phyloP scores from a whole-genome alignment of 306 rosid genomes.

The Arachis stenosperma region DNA sequence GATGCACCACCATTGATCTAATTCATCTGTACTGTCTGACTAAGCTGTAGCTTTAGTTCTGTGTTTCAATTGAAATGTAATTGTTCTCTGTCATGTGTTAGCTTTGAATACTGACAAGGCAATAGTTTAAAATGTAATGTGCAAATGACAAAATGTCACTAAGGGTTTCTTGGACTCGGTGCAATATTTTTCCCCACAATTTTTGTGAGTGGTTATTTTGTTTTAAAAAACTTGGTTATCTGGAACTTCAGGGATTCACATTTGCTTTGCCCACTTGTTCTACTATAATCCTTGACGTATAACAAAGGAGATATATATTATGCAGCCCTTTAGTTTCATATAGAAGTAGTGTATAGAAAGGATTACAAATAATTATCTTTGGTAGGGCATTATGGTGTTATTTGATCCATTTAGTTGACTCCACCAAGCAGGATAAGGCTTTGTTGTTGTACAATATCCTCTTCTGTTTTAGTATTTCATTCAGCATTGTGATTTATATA shows the following conservation, averaged over 20 bases:
- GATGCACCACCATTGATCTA: background rate
- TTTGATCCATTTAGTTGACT: too few species aligned
- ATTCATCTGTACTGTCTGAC: background rate
- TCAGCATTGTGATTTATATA: conserved; percentile 34
- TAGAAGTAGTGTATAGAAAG: conserved; percentile 14
- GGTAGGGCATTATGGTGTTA: background rate
- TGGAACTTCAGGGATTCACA: background rate
- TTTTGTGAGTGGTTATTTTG: background rate
- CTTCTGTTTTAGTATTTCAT: conserved; percentile 10
- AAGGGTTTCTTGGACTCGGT: conserved; percentile 14
- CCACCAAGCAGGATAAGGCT: too few species aligned
- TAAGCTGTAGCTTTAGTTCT: background rate
- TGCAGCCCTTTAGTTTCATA: conserved; percentile 10
- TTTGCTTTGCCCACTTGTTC: conserved; percentile 12
- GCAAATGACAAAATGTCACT: background rate
- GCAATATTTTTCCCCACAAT: conserved; percentile 11
- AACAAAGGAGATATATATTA: too few species aligned
- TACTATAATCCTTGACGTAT: too few species aligned
- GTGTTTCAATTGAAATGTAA: conserved; percentile 4
- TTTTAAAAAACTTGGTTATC: conserved; percentile 14
- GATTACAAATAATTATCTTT: conserved; percentile 1
- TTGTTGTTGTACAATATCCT: background rate
- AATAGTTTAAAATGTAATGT: background rate
- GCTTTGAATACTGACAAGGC: conserved; percentile 13
- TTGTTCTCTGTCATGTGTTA: conserved; percentile 13